Evolutionary conservation across 768 basidiomycete genomes (phyloP), one percentile per base, ranked within the genome.

Genomic region (Candolleomyces aberdarensis): DNA sequence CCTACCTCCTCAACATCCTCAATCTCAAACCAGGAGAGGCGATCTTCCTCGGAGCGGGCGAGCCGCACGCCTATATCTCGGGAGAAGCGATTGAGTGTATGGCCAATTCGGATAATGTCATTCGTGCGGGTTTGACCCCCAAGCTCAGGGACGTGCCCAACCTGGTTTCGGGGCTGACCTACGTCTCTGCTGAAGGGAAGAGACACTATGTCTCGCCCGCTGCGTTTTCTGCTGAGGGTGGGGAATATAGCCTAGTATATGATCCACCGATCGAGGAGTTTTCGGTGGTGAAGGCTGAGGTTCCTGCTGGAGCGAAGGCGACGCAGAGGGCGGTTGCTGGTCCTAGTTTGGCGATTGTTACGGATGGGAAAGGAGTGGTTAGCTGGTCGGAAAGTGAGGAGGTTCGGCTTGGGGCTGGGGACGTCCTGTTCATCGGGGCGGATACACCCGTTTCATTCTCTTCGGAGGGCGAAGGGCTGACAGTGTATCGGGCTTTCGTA

Each of bases 21-120:
- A 79, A 81, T 59, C 77, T 98, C 66, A 71, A 85, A 55, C 83
- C 88, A 0, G 96, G 96, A 3, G 85, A 98, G 69, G 95, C 95
- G 0, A 96, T 97, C 56, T 98, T 96, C 76, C 81, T 99, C 14
- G 91, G 93, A 19, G 97, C 97, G 3, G 92, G 96, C 53, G 95
- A 97, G 74, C 97, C 97, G 1, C 97, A 99, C 66, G 97, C 97
- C 0, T 99, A 98, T 72, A 82, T 98, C 56, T 87, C 84, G 43
- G 97, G 97, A 72, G 96, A 99, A 70, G 96, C 96, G 73, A 94
- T 98, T 70, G 97, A 98, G 71, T 96, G 94, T 77, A 98, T 98
- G 96, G 96, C 96, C 26, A 96, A 96, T 63, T 96, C 94, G 0
- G 97, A 99, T 77, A 98, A 98, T 72, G 97, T 99, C 73, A 96